Base-by-base conservation (phyloP, 345 rosid genomes). In the Gynandropsis gynandra region DNA sequence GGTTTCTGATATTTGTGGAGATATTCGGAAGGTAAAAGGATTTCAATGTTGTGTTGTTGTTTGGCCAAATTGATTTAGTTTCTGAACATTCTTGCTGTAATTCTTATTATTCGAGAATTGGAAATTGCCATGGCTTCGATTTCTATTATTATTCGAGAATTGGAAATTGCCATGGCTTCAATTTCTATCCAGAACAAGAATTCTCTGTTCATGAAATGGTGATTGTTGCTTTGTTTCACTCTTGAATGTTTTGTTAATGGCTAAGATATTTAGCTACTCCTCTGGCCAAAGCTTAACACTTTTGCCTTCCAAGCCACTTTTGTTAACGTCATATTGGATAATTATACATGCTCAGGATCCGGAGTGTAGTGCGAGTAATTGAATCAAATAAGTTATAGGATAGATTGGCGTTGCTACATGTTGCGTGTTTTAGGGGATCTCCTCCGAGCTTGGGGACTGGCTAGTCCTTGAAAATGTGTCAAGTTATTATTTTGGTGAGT, bases 1-100 rank as follows among this genome's bases (percentile, higher is more conserved):
- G 47, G 10, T 74, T 68, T 63, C 65, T 80, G 56, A 72, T 60
- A 55, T 77, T 54, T 13, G 59, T 56, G 16, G 17, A 34, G 5
- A 13, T 62, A 31, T 52, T 12, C 16, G 47, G 9, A 42, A 63
- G 74, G 72, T 69, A 67, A 59, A 29, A 16, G 8, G 42, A 24
- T 31, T 27, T 15, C 32, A 11, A 11, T 11, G 40, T 9, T 52
- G 3, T 8, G 31, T 53, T 32, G 10, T 24, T 50, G 42, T 43
- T 52, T 29, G 20, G 43, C 24, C 45, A 36, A 16, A 4, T 33
- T 41, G 37, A 27, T 47, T 27, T 54, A 48, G 3, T 31, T 49
- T 49, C 17, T 27, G 20, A 17, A 42, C 17, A 42, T 49, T 55
- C 21, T 50, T 62, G 44, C 8, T 52, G 59, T 52, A 65, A 49